A percentile compares a stretch with the other conserved stretches of the same genome.
These are phyloP conservation scores for Escallonia rubra DNA, from an alignment of 129 eudicot species.

Conservation along the genomic window DNA sequence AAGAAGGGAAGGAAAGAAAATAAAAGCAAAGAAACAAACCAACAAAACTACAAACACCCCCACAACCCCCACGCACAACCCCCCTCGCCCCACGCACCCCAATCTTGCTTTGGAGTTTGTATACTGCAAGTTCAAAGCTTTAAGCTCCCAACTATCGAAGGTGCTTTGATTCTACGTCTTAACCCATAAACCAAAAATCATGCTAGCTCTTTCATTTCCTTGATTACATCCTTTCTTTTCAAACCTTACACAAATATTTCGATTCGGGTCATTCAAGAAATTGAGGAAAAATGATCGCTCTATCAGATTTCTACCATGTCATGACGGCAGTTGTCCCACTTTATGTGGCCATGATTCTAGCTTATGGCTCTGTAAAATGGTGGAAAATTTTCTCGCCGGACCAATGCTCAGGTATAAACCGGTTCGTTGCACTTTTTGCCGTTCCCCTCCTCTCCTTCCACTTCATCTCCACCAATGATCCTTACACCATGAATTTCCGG, in stretches of 20 bases:
- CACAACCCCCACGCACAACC: too few species aligned
- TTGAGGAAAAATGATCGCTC: constrained; percentile 37
- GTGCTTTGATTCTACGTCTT: constrained; percentile 1
- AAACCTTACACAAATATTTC: not conserved
- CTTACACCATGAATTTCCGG: constrained; percentile 63
- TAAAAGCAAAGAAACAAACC: not conserved
- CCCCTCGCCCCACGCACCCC: not conserved
- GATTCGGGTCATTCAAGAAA: not conserved
- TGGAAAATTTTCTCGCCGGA: constrained; percentile 86
- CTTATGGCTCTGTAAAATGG: constrained; percentile 86
- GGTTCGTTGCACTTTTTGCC: constrained; percentile 80
- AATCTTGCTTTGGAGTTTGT: constrained; percentile 38
- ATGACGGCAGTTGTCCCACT: constrained; percentile 86
- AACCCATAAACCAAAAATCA: constrained; percentile 24
- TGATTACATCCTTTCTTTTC: not conserved
- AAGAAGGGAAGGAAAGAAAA: too few species aligned
- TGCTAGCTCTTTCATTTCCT: constrained; percentile 15
- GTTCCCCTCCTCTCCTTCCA: constrained; percentile 81
- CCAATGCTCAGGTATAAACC: constrained; percentile 85
- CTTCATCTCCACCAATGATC: constrained; percentile 68
- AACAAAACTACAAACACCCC: not conserved
- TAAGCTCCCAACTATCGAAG: constrained; percentile 28
- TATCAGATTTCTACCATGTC: constrained; percentile 75
- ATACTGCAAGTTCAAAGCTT: constrained; percentile 32
- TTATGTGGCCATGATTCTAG: constrained; percentile 82